Conservation (phyloP, 2,329 filamentous ascomycete species). For the Calonectria leucothoes region DNA sequence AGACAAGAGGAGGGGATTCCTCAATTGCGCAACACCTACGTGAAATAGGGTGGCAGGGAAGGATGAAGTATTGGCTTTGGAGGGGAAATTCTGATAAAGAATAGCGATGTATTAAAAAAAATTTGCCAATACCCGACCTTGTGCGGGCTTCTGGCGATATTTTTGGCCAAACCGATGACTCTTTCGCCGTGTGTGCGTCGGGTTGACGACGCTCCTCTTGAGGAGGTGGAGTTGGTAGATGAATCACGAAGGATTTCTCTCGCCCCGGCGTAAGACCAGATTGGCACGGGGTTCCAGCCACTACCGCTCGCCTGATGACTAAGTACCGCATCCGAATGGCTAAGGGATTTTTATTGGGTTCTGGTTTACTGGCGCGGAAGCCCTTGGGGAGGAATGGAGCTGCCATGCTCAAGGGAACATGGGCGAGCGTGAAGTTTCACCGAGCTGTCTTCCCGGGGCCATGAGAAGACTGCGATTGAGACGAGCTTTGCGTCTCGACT, state of each 20-base stretch:
- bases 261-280: neutral
- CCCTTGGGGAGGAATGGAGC: neutral
- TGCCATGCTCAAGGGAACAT: neutral
- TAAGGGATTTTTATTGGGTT: neutral
- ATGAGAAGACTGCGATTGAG: neutral
- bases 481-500: neutral
- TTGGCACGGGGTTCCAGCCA: conserved; percentile 6
- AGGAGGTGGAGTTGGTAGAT: conserved; percentile 21
- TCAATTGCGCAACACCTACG: neutral
- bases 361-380: neutral
- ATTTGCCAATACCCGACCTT: neutral
- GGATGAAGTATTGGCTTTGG: neutral
- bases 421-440: neutral
- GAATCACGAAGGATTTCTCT: conserved; percentile 7
- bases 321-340: neutral
- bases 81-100: neutral
- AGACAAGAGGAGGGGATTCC: neutral
- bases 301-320: neutral
- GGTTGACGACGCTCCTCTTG: neutral
- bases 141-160: neutral
- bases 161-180: conserved; percentile 22
- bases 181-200: conserved; percentile 25
- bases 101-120: neutral
- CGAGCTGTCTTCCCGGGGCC: neutral
- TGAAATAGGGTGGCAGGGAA: neutral